Conservation (phyloP, 2,329 filamentous ascomycete genomes). For the Fusarium keratoplasticum region DNA sequence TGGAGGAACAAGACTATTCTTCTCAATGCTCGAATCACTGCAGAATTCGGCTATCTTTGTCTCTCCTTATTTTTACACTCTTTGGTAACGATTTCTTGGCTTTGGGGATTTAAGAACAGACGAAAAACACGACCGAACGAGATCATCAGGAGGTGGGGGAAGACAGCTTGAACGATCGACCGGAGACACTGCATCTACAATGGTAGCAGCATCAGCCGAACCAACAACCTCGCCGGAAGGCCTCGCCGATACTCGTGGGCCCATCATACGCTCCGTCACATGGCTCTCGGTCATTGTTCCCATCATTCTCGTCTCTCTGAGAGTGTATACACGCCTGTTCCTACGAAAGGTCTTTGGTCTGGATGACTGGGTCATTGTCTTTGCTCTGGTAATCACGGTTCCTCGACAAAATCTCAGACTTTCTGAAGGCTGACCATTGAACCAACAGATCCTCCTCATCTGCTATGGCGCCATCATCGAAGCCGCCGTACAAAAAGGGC, state of each 20-base stretch:
- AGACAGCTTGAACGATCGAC: background rate
- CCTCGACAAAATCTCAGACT: background rate
- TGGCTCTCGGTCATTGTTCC: constrained; percentile 28
- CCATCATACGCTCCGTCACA: constrained; percentile 21
- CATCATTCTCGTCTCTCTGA: constrained; percentile 7
- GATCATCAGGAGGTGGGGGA: background rate
- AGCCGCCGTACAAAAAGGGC: constrained; percentile 15
- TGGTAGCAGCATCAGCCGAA: constrained; percentile 1
- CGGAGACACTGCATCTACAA: background rate
- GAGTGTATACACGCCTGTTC: constrained; percentile 22
- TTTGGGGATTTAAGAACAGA: constrained; percentile 5
- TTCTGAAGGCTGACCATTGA: background rate
- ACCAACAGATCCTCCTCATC: constrained; percentile 22
- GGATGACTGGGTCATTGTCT: constrained; percentile 29
- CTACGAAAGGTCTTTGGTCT: constrained; percentile 32
- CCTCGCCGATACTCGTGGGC: constrained; percentile 21
- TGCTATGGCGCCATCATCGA: constrained; percentile 30
- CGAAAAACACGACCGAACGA: background rate
- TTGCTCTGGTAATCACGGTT: constrained; percentile 5
- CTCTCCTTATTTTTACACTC: background rate
- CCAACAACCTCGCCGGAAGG: constrained; percentile 17
- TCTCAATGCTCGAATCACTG: background rate
- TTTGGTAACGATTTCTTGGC: background rate
- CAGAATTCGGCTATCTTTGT: background rate
- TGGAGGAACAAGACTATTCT: background rate